Evolutionary conservation across 192 early-diverging fungal species (phyloP).

Genomic region (Podila minutissima): DNA sequence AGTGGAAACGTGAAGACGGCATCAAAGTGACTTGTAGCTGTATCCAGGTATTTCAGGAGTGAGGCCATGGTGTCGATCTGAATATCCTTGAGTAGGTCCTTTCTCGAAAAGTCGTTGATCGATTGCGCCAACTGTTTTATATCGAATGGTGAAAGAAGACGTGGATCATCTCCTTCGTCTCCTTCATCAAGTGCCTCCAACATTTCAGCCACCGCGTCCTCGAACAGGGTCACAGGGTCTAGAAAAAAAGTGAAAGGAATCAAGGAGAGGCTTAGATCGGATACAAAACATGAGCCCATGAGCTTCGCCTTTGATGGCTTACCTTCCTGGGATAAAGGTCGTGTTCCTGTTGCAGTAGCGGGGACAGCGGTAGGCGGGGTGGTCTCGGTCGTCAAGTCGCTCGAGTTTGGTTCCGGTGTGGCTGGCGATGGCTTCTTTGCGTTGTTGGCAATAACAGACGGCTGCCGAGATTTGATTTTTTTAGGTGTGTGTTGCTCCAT

Average conservation of each 20-base stretch:
- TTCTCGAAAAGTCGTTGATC: not conserved
- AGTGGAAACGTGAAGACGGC: not conserved
- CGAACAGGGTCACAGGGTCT: not conserved
- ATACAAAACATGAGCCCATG: no score
- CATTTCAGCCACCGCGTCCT: not conserved
- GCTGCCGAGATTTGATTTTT: constrained; percentile 7
- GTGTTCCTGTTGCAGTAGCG: no score
- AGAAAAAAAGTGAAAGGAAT: not conserved
- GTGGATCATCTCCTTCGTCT: no score
- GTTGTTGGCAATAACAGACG: not conserved
- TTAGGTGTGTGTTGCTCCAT: not conserved
- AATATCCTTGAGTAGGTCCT: constrained; percentile 1
- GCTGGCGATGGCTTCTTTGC: not conserved
- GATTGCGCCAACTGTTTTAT: constrained; percentile 13
- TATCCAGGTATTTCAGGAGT: constrained; percentile 18
- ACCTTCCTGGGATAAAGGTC: no score
- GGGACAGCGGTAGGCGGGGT: no score
- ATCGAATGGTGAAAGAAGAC: not conserved
- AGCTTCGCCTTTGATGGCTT: no score
- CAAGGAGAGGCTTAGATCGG: not conserved
- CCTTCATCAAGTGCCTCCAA: not conserved
- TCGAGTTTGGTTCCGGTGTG: no score
- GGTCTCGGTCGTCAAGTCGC: no score
- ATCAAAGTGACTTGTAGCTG: constrained; percentile 9
- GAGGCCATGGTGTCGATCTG: constrained; percentile 14